These are phyloP conservation scores for Cutaneotrichosporon sp. DNA, from an alignment of 1,284 basidiomycete genomes.

Conservation along the genomic window DNA sequence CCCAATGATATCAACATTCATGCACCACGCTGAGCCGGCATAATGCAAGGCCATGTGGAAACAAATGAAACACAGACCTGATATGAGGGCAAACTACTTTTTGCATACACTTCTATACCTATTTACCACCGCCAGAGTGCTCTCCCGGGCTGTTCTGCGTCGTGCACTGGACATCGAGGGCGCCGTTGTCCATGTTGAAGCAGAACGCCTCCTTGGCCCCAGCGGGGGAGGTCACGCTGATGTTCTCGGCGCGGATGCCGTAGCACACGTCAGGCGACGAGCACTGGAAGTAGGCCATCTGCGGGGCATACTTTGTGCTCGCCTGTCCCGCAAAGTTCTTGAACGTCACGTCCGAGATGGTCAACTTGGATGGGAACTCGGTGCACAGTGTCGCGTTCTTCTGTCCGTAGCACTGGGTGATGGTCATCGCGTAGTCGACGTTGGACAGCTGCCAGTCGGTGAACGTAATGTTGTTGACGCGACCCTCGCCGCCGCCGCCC, in stretches of 20 bases:
- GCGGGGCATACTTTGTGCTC: neutral
- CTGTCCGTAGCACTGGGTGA: conserved; percentile 12
- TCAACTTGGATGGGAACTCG: conserved; percentile 1
- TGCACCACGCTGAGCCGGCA: conserved; percentile 96
- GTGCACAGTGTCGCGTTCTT: conserved; percentile 3
- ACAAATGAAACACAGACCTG: conserved; percentile 54
- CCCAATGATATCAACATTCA: conserved; percentile 79
- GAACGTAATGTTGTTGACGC: conserved; percentile 57
- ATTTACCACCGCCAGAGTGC: neutral
- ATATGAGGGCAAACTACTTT: conserved; percentile 47
- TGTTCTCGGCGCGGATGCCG: neutral
- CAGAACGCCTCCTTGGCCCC: conserved; percentile 3
- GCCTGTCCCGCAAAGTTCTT: conserved; percentile 6
- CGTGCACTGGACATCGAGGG: neutral
- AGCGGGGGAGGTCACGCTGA: neutral
- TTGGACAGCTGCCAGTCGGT: conserved; percentile 27
- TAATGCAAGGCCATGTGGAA: conserved; percentile 51
- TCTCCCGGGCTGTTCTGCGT: neutral
- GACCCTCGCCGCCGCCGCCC: conserved; percentile 61
- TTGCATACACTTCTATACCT: neutral
- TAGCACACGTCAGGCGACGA: conserved; percentile 3
- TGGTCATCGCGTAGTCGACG: conserved; percentile 5
- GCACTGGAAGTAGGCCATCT: neutral
- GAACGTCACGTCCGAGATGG: conserved; percentile 5
- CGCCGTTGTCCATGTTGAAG: conserved; percentile 10